phyloP scores from a whole-genome alignment of 2,329 filamentous ascomycete genomes.

The Curvularia verruculosa region DNA sequence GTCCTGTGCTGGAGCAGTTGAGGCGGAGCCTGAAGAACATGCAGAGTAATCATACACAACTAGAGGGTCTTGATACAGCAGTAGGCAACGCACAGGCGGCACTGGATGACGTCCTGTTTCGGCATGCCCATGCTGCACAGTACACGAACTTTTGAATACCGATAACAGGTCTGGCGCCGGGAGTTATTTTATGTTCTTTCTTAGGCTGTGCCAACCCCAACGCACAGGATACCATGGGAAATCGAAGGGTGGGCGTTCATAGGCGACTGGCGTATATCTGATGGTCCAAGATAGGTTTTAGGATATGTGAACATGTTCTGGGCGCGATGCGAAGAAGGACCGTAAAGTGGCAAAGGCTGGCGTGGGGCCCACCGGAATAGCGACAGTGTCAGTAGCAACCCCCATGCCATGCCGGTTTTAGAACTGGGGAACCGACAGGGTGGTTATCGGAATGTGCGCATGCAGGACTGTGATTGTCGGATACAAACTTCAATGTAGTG shows the following conservation, averaged over 20 bases:
- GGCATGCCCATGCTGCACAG: slow-evolving; percentile 38
- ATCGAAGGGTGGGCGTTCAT: slow-evolving; percentile 25
- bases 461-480: slow-evolving; percentile 31
- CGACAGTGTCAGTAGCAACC: not conserved
- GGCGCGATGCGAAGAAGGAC: slow-evolving; percentile 1
- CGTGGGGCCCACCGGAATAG: slow-evolving; percentile 11
- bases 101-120: slow-evolving; percentile 46
- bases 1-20: slow-evolving; percentile 46
- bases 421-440: slow-evolving; percentile 28
- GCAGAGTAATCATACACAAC: slow-evolving; percentile 47
- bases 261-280: slow-evolving; percentile 28
- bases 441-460: slow-evolving; percentile 42
- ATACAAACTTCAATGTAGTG: slow-evolving; percentile 24
- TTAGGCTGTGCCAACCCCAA: slow-evolving; percentile 28
- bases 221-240: slow-evolving; percentile 19
- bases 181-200: slow-evolving; percentile 20
- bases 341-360: slow-evolving; percentile 6
- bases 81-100: slow-evolving; percentile 38
- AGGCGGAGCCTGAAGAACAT: slow-evolving; percentile 48
- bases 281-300: slow-evolving; percentile 23
- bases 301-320: not conserved
- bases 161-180: slow-evolving; percentile 31
- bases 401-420: slow-evolving; percentile 29
- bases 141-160: slow-evolving; percentile 43
- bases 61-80: slow-evolving; percentile 44